A percentile compares a stretch with the other conserved stretches of the same genome.
These are phyloP conservation scores for Penicillium cinerascens DNA, from an alignment of 495 filamentous ascomycete species.

Conservation along the genomic window DNA sequence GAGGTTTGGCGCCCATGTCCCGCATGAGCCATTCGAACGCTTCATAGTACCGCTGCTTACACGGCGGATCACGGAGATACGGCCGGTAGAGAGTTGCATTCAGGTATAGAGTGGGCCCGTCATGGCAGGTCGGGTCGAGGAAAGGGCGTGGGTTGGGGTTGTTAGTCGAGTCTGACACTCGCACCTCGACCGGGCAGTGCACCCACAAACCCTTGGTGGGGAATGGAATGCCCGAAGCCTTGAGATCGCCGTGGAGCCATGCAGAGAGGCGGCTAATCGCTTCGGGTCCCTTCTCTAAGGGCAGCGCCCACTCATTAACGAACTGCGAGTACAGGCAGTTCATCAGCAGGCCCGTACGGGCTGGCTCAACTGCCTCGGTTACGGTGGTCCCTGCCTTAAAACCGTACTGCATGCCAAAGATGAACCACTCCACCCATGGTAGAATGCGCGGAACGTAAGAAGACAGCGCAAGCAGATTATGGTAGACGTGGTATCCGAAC, in stretches of 20 bases:
- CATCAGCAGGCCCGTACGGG: slow-evolving; percentile 79
- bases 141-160: slow-evolving; percentile 59
- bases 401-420: slow-evolving; percentile 94
- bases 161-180: slow-evolving; percentile 72
- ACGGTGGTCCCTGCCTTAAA: slow-evolving; percentile 62
- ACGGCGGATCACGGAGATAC: slow-evolving; percentile 77
- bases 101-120: slow-evolving; percentile 82
- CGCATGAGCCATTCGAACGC: slow-evolving; percentile 97
- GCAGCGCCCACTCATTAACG: slow-evolving; percentile 97
- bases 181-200: slow-evolving; percentile 90
- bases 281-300: slow-evolving; percentile 83
- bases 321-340: slow-evolving; percentile 96
- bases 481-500: slow-evolving; percentile 84
- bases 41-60: slow-evolving; percentile 75
- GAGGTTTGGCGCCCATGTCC: slow-evolving; percentile 81
- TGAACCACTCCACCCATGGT: slow-evolving; percentile 86
- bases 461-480: slow-evolving; percentile 75
- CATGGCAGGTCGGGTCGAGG: slow-evolving; percentile 66
- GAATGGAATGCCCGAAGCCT: slow-evolving; percentile 69
- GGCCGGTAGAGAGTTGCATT: slow-evolving; percentile 95
- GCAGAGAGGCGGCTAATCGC: slow-evolving; percentile 76
- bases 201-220: slow-evolving; percentile 75
- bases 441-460: slow-evolving; percentile 76
- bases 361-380: slow-evolving; percentile 73
- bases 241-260: slow-evolving; percentile 70